Conservation (phyloP, 2,329 filamentous ascomycete genomes). For the Furcasterigmium sp. region DNA sequence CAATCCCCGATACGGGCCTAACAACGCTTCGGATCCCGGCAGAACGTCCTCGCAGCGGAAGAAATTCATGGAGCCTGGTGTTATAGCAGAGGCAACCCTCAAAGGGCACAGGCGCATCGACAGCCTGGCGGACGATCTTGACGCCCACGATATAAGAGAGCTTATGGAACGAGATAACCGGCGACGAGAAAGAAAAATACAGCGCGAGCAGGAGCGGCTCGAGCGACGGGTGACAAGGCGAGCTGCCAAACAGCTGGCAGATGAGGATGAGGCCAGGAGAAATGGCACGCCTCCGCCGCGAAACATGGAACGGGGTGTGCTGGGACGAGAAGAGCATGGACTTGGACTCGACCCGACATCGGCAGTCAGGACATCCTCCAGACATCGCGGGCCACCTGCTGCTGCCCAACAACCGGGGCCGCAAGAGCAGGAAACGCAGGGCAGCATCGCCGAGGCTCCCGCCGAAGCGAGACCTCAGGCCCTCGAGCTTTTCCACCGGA, state of each 20-base stretch:
- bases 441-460: conserved; percentile 9
- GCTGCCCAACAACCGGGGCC: too few relatives aligned
- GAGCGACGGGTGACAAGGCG: conserved; percentile 60
- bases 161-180: conserved; percentile 86
- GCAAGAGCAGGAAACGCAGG: too few relatives aligned
- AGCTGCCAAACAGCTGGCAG: conserved; percentile 60
- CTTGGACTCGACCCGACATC: conserved; percentile 53
- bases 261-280: conserved; percentile 49
- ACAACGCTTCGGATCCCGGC: conserved; percentile 37
- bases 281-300: conserved; percentile 45
- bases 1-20: conserved; percentile 51
- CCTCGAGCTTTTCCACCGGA: conserved; percentile 39
- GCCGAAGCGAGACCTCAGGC: conserved; percentile 8
- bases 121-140: conserved; percentile 77
- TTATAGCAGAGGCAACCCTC: conserved; percentile 56
- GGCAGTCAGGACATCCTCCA: conserved; percentile 50
- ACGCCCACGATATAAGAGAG: conserved; percentile 77
- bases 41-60: conserved; percentile 46
- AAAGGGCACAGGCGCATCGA: conserved; percentile 59
- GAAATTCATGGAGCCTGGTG: conserved; percentile 42
- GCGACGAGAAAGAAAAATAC: conserved; percentile 68
- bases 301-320: conserved; percentile 55
- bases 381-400: conserved; percentile 37
- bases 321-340: conserved; percentile 52
- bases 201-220: conserved; percentile 61